These are phyloP conservation scores for Emericellopsis cladophorae DNA, from an alignment of 2,329 filamentous ascomycete genomes.

Conservation along the genomic window DNA sequence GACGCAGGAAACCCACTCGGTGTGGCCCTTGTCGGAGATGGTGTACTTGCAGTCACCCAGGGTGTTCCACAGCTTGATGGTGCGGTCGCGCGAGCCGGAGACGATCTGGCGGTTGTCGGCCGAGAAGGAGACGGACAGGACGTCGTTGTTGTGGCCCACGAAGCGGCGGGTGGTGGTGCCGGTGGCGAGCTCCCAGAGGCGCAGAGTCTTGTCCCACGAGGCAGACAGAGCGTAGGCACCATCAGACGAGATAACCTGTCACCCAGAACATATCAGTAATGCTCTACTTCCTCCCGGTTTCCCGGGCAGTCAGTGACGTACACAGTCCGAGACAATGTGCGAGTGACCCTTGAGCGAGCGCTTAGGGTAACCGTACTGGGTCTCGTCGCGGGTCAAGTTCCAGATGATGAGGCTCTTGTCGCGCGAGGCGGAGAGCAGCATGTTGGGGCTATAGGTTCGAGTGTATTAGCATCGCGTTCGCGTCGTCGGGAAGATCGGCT, in stretches of 20 bases:
- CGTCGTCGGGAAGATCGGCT: neutral
- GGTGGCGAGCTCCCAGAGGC: conserved; percentile 96
- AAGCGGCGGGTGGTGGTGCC: conserved; percentile 96
- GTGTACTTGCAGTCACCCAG: conserved; percentile 99
- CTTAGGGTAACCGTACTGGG: conserved; percentile 98
- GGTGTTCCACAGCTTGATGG: conserved; percentile 99
- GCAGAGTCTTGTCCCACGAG: conserved; percentile 99
- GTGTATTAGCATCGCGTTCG: conserved; percentile 7
- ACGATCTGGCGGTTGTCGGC: conserved; percentile 99
- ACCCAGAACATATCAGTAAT: conserved; percentile 3
- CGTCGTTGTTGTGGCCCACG: conserved; percentile 98
- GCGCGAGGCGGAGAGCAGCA: conserved; percentile 94
- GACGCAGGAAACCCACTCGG: conserved; percentile 99
- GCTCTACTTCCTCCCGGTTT: conserved; percentile 5
- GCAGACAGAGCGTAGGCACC: conserved; percentile 97
- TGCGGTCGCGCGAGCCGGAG: conserved; percentile 93
- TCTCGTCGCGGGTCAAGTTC: conserved; percentile 98
- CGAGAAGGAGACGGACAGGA: conserved; percentile 99
- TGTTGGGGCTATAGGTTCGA: conserved; percentile 64
- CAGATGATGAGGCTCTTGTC: conserved; percentile 99
- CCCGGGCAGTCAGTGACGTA: conserved; percentile 40
- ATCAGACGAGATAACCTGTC: conserved; percentile 95
- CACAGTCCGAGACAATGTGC: conserved; percentile 99
- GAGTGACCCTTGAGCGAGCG: conserved; percentile 97
- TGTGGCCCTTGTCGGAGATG: conserved; percentile 99